phyloP scores from a whole-genome alignment of 805 yeast genomes.

The Yamadazyma nakazawae region DNA sequence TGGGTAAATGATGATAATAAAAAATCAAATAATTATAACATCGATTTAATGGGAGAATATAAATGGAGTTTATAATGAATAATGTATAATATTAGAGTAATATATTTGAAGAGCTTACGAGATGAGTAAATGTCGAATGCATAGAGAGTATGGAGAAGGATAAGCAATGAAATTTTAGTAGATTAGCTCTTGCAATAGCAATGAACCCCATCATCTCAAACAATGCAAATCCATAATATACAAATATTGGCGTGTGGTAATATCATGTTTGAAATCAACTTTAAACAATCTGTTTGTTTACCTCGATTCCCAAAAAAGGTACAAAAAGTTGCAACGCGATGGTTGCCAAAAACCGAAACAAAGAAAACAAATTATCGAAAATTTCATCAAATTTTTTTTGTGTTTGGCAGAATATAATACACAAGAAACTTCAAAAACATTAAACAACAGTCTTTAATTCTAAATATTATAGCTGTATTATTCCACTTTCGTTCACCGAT shows the following conservation, averaged over 20 bases:
- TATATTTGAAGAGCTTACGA: too few relatives aligned
- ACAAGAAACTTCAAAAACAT: constrained; percentile 2
- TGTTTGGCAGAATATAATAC: constrained; percentile 5
- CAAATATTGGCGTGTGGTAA: not conserved
- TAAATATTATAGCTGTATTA: constrained; percentile 1
- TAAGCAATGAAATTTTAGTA: not conserved
- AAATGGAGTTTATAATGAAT: constrained; percentile 21
- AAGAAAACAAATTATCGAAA: constrained; percentile 12
- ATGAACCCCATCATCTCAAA: not conserved
- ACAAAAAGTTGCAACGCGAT: constrained; percentile 10
- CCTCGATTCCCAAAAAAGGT: constrained; percentile 8
- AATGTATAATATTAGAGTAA: not conserved
- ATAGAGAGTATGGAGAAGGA: not conserved
- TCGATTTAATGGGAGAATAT: constrained; percentile 30
- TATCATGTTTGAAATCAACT: not conserved
- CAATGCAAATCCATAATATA: not conserved
- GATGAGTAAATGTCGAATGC: not conserved
- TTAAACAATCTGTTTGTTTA: constrained; percentile 10
- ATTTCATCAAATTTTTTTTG: constrained; percentile 9
- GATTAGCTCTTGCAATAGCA: not conserved
- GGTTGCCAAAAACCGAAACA: constrained; percentile 14
- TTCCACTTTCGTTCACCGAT: not conserved
- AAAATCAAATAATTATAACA: constrained; percentile 10
- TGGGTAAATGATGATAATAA: not conserved
- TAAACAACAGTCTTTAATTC: not conserved